Evolutionary conservation across 2,329 filamentous ascomycete species (phyloP).

Genomic region (Helotiales sp.): DNA sequence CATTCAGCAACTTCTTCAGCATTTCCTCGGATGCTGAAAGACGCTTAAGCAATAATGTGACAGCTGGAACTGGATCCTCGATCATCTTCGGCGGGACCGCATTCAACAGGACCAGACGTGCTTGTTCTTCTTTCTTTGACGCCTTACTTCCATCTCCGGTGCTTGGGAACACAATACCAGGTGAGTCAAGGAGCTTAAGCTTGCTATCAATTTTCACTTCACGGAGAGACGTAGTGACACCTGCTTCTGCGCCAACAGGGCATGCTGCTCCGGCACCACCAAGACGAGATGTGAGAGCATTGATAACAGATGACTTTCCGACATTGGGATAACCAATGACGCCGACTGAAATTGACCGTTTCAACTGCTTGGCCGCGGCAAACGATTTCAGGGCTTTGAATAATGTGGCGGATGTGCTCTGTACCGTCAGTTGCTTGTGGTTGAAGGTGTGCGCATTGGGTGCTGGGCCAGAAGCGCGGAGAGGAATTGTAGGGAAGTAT

Average conservation of each 20-base stretch:
- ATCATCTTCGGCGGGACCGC: slow-evolving; percentile 93
- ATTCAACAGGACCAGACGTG: slow-evolving; percentile 84
- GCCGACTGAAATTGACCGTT: slow-evolving; percentile 86
- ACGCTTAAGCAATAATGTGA: slow-evolving; percentile 79
- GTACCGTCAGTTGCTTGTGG: slow-evolving; percentile 84
- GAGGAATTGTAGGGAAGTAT: slow-evolving; percentile 87
- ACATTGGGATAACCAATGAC: slow-evolving; percentile 97
- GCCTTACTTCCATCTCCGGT: slow-evolving; percentile 55
- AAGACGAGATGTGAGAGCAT: slow-evolving; percentile 79
- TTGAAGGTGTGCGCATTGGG: slow-evolving; percentile 89
- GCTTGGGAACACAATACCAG: slow-evolving; percentile 90
- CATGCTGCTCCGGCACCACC: slow-evolving; percentile 71
- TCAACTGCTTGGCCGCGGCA: slow-evolving; percentile 78
- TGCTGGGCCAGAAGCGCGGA: slow-evolving; percentile 79
- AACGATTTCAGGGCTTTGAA: slow-evolving; percentile 91
- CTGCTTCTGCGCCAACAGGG: slow-evolving; percentile 87
- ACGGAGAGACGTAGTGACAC: slow-evolving; percentile 85
- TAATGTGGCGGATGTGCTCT: slow-evolving; percentile 80
- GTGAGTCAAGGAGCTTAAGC: slow-evolving; percentile 89
- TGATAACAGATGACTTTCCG: slow-evolving; percentile 95
- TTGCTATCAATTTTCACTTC: slow-evolving; percentile 94
- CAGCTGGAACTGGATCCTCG: slow-evolving; percentile 85
- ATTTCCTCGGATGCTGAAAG: slow-evolving; percentile 73
- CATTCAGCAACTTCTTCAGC: slow-evolving; percentile 74
- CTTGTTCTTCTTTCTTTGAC: slow-evolving; percentile 68